These are phyloP conservation scores for Saccharomyces eubayanus DNA, from an alignment of 805 yeast genomes.

Conservation along the genomic window DNA sequence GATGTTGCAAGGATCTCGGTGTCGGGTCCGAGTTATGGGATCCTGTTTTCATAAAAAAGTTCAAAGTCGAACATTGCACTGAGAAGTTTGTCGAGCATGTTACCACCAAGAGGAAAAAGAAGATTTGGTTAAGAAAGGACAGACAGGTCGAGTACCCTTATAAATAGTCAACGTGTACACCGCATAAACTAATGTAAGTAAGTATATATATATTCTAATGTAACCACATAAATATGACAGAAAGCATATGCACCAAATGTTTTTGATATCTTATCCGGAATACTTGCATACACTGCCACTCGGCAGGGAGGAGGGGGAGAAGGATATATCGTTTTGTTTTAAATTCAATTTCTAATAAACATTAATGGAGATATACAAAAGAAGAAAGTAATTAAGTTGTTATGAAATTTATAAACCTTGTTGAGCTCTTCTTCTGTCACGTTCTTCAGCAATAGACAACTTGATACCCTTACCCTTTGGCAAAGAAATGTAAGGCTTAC, in stretches of 20 bases:
- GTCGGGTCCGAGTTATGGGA: slow-evolving; percentile 98
- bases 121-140: slow-evolving; percentile 85
- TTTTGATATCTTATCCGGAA: too few relatives aligned
- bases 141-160: slow-evolving; percentile 81
- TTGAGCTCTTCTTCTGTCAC: slow-evolving; percentile 95
- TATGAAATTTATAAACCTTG: slow-evolving; percentile 40
- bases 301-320: slow-evolving; percentile 7
- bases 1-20: slow-evolving; percentile 96
- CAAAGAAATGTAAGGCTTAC: slow-evolving; percentile 87
- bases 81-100: slow-evolving; percentile 81
- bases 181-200: neutral
- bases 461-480: slow-evolving; percentile 99
- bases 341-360: slow-evolving; percentile 16
- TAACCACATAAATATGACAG: neutral
- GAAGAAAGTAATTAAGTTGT: slow-evolving; percentile 3
- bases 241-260: neutral
- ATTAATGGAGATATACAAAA: slow-evolving; percentile 8
- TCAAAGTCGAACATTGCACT: slow-evolving; percentile 61
- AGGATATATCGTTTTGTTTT: slow-evolving; percentile 10
- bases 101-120: slow-evolving; percentile 74
- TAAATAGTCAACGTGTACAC: slow-evolving; percentile 30
- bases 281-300: neutral
- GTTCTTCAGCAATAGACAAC: slow-evolving; percentile 91
- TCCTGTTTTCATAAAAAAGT: slow-evolving; percentile 72
- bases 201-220: neutral